Conservation (phyloP, 345 rosid species). For the Kernera saxatilis region DNA sequence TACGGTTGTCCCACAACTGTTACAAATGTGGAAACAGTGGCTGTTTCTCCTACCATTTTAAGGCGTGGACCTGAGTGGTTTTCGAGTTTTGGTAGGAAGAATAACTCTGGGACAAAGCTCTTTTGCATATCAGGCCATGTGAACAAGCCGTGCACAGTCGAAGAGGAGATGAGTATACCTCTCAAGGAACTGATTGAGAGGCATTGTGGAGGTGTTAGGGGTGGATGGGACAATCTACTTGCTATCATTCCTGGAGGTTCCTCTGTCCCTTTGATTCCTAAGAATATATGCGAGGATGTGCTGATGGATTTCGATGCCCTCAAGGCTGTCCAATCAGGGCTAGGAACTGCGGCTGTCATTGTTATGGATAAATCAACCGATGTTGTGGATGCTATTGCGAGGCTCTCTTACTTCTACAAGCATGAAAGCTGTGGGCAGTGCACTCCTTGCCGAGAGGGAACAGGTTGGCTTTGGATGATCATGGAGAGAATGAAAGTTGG, state of each 20-base stretch:
- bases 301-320: conserved; percentile 97
- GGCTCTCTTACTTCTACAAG: conserved; percentile 97
- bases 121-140: conserved; percentile 90
- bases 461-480: conserved; percentile 98
- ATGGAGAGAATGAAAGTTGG: conserved; percentile 98
- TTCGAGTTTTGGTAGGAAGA: conserved; percentile 96
- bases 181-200: conserved; percentile 86
- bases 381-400: conserved; percentile 94
- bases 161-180: conserved; percentile 96
- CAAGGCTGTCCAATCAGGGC: conserved; percentile 90
- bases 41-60: conserved; percentile 93
- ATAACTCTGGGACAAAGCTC: conserved; percentile 83
- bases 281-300: conserved; percentile 82
- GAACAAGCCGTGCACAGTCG: conserved; percentile 92
- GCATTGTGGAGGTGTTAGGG: conserved; percentile 95
- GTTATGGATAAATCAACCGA: conserved; percentile 99
- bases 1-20: conserved; percentile 98
- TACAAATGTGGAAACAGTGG: conserved; percentile 93
- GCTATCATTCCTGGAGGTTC: conserved; percentile 97
- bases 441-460: conserved; percentile 98
- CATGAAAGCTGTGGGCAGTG: conserved; percentile 99
- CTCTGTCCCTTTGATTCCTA: conserved; percentile 85
- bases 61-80: conserved; percentile 99
- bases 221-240: conserved; percentile 97
- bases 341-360: conserved; percentile 94